A percentile compares a stretch with the other conserved stretches of the same genome.
Conservation (phyloP, 352 stramenopile species). For the Pythium angustatum region DNA sequence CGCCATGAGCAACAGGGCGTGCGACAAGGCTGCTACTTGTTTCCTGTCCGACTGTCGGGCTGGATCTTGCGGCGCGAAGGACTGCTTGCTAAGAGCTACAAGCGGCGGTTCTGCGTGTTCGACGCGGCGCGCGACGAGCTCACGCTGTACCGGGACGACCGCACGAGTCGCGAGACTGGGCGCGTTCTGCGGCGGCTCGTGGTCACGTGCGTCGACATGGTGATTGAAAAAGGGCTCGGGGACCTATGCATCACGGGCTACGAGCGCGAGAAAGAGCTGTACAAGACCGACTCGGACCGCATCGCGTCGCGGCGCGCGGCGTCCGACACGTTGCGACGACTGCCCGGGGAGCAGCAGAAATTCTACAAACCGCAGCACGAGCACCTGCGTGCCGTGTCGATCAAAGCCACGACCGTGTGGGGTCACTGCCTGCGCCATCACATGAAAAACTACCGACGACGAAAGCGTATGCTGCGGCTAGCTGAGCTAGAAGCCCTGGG, state of each 20-base stretch:
- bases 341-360: constrained; percentile 43
- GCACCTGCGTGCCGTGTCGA: constrained; percentile 44
- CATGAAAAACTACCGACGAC: constrained; percentile 50
- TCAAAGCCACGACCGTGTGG: constrained; percentile 50
- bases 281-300: constrained; percentile 46
- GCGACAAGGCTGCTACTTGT: constrained; percentile 24
- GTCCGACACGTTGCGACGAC: not conserved
- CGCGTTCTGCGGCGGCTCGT: constrained; percentile 43
- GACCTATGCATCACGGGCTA: constrained; percentile 34
- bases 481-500: constrained; percentile 15
- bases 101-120: constrained; percentile 64
- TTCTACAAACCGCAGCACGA: constrained; percentile 49
- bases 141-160: constrained; percentile 47
- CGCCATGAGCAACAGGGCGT: constrained; percentile 34
- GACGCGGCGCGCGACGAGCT: constrained; percentile 40
- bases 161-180: constrained; percentile 34
- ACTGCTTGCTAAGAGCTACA: constrained; percentile 39
- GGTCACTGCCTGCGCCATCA: constrained; percentile 66
- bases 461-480: constrained; percentile 17
- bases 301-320: constrained; percentile 31
- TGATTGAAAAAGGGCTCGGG: constrained; percentile 23
- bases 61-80: constrained; percentile 64
- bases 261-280: constrained; percentile 41
- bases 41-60: constrained; percentile 42
- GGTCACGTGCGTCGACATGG: constrained; percentile 49